phyloP scores from a whole-genome alignment of 2,329 filamentous ascomycete species.

The Aspergillus sp. region DNA sequence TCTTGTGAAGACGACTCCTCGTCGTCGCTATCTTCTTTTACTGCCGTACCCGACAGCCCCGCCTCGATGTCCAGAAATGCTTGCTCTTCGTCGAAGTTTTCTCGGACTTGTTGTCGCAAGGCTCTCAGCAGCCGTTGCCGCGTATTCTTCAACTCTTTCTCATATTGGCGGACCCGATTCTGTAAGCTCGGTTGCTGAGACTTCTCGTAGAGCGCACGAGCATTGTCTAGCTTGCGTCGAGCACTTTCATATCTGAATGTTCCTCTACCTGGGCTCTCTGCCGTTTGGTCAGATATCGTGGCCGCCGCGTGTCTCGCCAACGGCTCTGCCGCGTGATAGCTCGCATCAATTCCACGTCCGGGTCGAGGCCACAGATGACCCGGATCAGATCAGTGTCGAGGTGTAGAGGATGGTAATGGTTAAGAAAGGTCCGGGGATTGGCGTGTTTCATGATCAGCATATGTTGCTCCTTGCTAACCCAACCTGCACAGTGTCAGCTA shows the following conservation, averaged over 20 bases:
- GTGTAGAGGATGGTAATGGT: too few species aligned
- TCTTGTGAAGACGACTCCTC: constrained; percentile 9
- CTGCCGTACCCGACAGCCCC: constrained; percentile 15
- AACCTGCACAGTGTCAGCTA: too few species aligned
- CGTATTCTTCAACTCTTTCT: constrained; percentile 18
- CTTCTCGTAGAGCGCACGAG: constrained; percentile 11
- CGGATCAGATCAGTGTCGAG: too few species aligned
- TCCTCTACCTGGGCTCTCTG: constrained; percentile 12
- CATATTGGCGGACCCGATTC: constrained; percentile 2
- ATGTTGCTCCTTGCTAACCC: too few species aligned
- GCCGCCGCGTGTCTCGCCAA: constrained; percentile 15
- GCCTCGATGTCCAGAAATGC: constrained; percentile 18
- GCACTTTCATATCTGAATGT: constrained; percentile 14
- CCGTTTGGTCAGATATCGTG: constrained; percentile 11
- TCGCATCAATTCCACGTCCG: too few species aligned
- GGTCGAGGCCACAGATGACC: too few species aligned
- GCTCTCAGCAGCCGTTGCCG: constrained; percentile 9
- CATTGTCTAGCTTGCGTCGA: constrained; percentile 10
- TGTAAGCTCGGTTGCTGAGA: constrained; percentile 9
- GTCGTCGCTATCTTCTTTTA: constrained; percentile 13
- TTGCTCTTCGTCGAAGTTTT: constrained; percentile 21
- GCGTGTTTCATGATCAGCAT: too few species aligned
- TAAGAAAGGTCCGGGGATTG: too few species aligned
- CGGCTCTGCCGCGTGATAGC: constrained; percentile 12
- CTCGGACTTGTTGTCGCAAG: constrained; percentile 11